Evolutionary conservation across 176 grass and related monocot species (phyloP), one percentile per base, ranked within the genome.

Genomic region (Raddia distichophylla): DNA sequence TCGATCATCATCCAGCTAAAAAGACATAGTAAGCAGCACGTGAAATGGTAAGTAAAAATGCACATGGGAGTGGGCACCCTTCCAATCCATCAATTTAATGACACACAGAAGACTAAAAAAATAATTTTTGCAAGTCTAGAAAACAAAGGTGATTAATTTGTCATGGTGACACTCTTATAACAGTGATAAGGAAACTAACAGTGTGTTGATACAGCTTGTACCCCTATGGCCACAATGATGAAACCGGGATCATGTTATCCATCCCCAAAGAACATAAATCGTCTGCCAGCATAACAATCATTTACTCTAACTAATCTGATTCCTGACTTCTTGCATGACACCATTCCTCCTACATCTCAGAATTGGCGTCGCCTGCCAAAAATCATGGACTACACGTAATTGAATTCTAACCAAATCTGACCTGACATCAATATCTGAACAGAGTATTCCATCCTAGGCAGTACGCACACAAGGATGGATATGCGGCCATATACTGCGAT

Each of bases 241-340:
- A 64, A 68, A 87, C n/a, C 64, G 34, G 54, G 70, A 22, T 46
- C 34, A 73, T 49, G 16, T 61, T 55, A 76, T 10, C 14, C 42
- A 10, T 64, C 12, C 12, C 47, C 19, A 77, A 62, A 64, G 66
- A 55, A 47, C 33, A 63, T 4, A 4, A 47, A 76, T 35, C 34
- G 15, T 33, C 60, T 37, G 64, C 2, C 40, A 81, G 19, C 10
- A 42, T 15, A 37, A 43, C 3, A 8, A 20, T 15, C 20, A 61
- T 60, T 6, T 34, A 12, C 6, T 50, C 60, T 32, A 67, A 52
- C 13, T 54, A 67, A 8, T 54, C 40, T 9, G 6, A 40, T 40
- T 40, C 4, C 37, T 9, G 3, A 52, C 55, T 71, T 48, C 62
- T 70, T 17, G 44, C 22, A 5, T 45, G 50, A 15, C 35, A 19